These are phyloP conservation scores for Chaetomium tenue DNA, from an alignment of 495 filamentous ascomycete species.

Conservation along the genomic window DNA sequence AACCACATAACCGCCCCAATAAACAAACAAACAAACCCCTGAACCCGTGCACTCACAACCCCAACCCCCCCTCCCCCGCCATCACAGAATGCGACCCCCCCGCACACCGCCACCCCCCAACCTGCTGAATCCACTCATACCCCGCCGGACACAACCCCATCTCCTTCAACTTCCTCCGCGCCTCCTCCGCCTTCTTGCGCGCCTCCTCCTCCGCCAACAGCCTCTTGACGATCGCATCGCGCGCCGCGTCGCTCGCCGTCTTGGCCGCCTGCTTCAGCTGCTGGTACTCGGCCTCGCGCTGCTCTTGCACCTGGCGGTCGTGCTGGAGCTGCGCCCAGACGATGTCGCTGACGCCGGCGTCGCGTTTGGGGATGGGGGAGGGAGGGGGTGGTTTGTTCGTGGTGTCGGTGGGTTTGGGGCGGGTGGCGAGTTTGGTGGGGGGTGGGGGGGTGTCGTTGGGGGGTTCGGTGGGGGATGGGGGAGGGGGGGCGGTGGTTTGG, in stretches of 20 bases:
- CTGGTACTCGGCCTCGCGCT: conserved; percentile 35
- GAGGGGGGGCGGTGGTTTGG: conserved; percentile 2
- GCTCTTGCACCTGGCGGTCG: conserved; percentile 43
- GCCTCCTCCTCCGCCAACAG: conserved; percentile 35
- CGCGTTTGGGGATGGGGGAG: conserved; percentile 37
- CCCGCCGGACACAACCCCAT: conserved; percentile 55
- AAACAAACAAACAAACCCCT: no score
- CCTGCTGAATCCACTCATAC: conserved; percentile 56
- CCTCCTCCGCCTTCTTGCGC: conserved; percentile 41
- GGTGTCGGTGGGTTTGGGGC: background rate
- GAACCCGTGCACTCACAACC: background rate
- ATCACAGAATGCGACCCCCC: conserved; percentile 48
- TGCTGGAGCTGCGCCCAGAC: conserved; percentile 60
- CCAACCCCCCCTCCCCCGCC: background rate
- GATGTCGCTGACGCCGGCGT: conserved; percentile 58
- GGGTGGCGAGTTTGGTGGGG: background rate
- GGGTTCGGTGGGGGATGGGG: background rate
- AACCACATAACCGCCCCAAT: no score
- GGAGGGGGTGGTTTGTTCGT: background rate
- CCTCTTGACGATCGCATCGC: conserved; percentile 32
- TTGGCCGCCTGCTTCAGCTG: conserved; percentile 27
- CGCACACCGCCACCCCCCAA: conserved; percentile 52
- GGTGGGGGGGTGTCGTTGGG: background rate
- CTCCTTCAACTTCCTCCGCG: conserved; percentile 45
- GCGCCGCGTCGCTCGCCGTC: conserved; percentile 24